Conservation (phyloP, 2,329 filamentous ascomycete genomes). For the Talaromyces sp. region DNA sequence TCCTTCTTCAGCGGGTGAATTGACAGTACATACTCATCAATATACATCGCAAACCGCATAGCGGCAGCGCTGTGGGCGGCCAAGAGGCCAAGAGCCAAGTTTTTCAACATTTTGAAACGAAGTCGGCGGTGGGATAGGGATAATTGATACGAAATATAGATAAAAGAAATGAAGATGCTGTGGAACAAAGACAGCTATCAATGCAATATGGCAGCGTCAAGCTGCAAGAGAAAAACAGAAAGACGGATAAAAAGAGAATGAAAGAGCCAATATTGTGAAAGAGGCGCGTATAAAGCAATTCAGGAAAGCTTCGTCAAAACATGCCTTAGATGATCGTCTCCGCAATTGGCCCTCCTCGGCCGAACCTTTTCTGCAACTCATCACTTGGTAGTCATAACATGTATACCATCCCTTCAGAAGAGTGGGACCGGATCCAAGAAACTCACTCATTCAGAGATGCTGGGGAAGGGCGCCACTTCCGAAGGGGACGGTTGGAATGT, state of each 20-base stretch:
- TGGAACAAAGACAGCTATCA: constrained; percentile 6
- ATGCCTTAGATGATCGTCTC: constrained; percentile 13
- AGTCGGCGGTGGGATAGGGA: neutral
- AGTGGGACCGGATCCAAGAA: constrained; percentile 1
- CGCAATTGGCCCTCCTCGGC: neutral
- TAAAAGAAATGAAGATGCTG: neutral
- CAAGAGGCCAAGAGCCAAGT: constrained; percentile 32
- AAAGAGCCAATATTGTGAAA: neutral
- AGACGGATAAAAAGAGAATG: neutral
- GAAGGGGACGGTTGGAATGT: constrained; percentile 12
- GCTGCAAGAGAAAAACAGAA: neutral
- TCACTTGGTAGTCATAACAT: neutral
- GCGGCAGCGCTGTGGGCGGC: constrained; percentile 32
- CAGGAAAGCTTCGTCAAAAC: neutral
- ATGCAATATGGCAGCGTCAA: constrained; percentile 8
- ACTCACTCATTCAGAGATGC: neutral
- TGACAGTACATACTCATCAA: constrained; percentile 46
- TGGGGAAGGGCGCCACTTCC: constrained; percentile 6
- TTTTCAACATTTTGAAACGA: constrained; percentile 29
- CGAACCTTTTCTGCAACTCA: neutral
- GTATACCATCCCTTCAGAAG: constrained; percentile 12
- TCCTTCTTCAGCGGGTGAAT: no score
- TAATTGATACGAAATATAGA: neutral
- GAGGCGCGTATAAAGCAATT: constrained; percentile 10
- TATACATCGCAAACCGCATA: constrained; percentile 49